phyloP scores from a whole-genome alignment of 225 moss, liverwort and hornwort species.

The Neckera pumila region DNA sequence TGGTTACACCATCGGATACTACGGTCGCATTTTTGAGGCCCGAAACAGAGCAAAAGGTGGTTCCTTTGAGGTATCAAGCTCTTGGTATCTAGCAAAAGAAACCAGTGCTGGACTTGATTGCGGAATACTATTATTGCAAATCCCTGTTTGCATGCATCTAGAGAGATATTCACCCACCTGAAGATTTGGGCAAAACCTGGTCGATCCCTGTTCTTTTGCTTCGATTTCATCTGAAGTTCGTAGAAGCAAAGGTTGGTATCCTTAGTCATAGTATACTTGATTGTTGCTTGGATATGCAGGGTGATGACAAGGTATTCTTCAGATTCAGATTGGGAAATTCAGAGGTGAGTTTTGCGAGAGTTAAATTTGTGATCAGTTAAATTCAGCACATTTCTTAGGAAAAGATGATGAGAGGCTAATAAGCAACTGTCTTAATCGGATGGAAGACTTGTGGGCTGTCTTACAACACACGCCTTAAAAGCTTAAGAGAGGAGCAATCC shows the following conservation, averaged over 20 bases:
- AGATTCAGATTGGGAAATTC: conserved; percentile 73
- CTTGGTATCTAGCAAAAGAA: neutral
- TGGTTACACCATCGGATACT: conserved; percentile 97
- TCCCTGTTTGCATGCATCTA: neutral
- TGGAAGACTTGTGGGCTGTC: neutral
- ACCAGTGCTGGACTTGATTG: neutral
- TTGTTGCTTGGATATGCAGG: conserved; percentile 32
- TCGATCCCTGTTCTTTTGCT: neutral
- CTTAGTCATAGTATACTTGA: neutral
- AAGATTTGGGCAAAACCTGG: neutral
- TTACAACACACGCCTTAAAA: neutral
- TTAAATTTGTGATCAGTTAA: neutral
- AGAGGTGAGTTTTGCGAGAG: conserved; percentile 28
- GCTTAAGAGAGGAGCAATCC: neutral
- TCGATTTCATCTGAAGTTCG: neutral
- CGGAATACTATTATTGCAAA: neutral
- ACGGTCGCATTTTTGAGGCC: conserved; percentile 96
- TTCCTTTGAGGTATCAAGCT: conserved; percentile 81
- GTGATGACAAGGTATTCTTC: conserved; percentile 74
- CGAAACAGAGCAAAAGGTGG: conserved; percentile 98
- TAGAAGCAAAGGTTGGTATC: neutral
- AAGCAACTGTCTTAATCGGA: neutral
- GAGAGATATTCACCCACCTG: neutral
- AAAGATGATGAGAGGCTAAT: neutral
- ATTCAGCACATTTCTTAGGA: neutral